Base-by-base conservation (phyloP, 2,329 filamentous ascomycete genomes). In the Neodidymelliopsis sp. region DNA sequence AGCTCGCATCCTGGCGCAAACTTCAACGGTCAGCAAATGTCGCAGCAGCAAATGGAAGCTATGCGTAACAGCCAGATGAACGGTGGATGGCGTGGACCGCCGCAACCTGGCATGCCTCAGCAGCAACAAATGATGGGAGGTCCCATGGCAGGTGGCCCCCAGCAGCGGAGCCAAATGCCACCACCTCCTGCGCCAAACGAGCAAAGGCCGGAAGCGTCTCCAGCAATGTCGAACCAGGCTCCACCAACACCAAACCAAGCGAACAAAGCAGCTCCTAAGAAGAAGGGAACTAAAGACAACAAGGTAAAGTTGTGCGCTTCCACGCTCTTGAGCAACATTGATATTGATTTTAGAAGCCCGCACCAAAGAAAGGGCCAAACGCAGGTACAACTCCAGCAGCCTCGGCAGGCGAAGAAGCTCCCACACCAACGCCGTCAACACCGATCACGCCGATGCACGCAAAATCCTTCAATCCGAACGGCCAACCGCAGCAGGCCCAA, bases 181-280 rank as follows among this genome's bases (percentile, higher is more conserved):
- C 77, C 77, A 20, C 77, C 78, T n/a, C 78, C 77, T 25, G 76
- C 77, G 11, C 67, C 74, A 22, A 73, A 65, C 47, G 70, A 74
- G 39, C 71, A 74, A 39, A 68, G 75, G 20, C 75, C 76, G 9
- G 74, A 79, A 41, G 77, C 77, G 39, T 79, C 77, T 49, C 78
- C 78, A 13, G 72, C 74, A 25, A 74, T 75, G 53, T 71, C 72
- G 19, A 68, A 75, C 34, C 60, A 63, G 37, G 87, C 87, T 25
- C 89, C 90, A 1, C 89, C 89, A 1, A 94, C 90, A 4, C 90
- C 90, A 1, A 86, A 84, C 40, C 88, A 90, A 67, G 72, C 78
- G 2, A 87, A 85, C 66, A 93, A 93, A 77, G 74, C 87, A 4
- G 85, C 84, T 24, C 87, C 88, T 1, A 91, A 90, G 57, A 93